These are phyloP conservation scores for Monosporascus sp. DNA, from an alignment of 2,329 filamentous ascomycete genomes.

Conservation along the genomic window DNA sequence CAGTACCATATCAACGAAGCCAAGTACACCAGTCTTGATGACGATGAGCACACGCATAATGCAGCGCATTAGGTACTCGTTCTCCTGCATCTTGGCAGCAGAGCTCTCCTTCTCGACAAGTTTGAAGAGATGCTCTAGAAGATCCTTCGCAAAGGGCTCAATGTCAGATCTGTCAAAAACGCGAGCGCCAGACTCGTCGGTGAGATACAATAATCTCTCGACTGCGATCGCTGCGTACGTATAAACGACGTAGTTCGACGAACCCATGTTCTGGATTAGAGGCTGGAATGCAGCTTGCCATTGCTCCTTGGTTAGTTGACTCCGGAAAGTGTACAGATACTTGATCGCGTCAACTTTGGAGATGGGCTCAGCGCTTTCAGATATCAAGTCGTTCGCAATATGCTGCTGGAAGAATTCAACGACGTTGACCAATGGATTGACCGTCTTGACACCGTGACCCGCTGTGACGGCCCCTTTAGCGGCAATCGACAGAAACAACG, in stretches of 20 bases:
- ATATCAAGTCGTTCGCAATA: slow-evolving; percentile 81
- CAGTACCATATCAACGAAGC: slow-evolving; percentile 72
- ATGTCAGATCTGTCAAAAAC: slow-evolving; percentile 78
- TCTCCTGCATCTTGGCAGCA: slow-evolving; percentile 93
- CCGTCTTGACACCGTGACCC: slow-evolving; percentile 82
- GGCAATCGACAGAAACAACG: slow-evolving; percentile 90
- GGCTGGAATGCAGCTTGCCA: slow-evolving; percentile 88
- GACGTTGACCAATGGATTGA: slow-evolving; percentile 82
- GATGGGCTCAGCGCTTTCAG: slow-evolving; percentile 69
- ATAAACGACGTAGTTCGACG: slow-evolving; percentile 91
- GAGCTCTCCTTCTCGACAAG: slow-evolving; percentile 80
- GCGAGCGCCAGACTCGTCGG: slow-evolving; percentile 67
- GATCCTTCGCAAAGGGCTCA: slow-evolving; percentile 73
- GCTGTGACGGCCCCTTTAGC: slow-evolving; percentile 85
- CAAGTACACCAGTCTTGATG: slow-evolving; percentile 73
- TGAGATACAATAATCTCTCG: slow-evolving; percentile 84
- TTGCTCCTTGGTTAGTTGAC: slow-evolving; percentile 84
- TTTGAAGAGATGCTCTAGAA: slow-evolving; percentile 84
- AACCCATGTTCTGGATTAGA: slow-evolving; percentile 84
- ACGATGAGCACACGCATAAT: slow-evolving; percentile 97
- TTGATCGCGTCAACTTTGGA: slow-evolving; percentile 98
- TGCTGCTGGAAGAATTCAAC: slow-evolving; percentile 93
- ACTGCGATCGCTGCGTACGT: slow-evolving; percentile 95
- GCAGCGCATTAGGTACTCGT: slow-evolving; percentile 97
- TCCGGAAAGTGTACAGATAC: slow-evolving; percentile 94